A percentile compares a stretch with the other conserved stretches of the same genome.
These are phyloP conservation scores for Fusarium sublunatum DNA, from an alignment of 2,329 filamentous ascomycete species.

Conservation along the genomic window DNA sequence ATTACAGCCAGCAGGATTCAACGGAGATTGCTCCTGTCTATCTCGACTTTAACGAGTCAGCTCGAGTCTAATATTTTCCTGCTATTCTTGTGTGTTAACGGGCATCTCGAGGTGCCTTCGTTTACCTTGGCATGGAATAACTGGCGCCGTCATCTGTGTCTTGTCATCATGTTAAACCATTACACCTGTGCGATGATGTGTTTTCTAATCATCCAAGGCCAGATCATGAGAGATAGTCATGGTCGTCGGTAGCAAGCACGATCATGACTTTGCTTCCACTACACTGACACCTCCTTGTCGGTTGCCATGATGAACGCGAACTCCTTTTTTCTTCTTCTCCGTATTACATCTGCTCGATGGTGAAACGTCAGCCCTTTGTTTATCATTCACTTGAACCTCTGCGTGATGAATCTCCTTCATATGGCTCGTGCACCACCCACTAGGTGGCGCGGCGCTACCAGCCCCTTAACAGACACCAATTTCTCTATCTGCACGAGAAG, in stretches of 20 bases:
- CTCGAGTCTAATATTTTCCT: too few species aligned
- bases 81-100: too few species aligned
- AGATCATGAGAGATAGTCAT: constrained; percentile 12
- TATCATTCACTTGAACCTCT: constrained; percentile 7
- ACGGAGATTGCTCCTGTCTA: background rate
- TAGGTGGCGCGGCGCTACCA: constrained; percentile 40
- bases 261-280: constrained; percentile 30
- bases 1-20: too few species aligned
- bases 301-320: constrained; percentile 14
- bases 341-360: constrained; percentile 5
- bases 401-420: constrained; percentile 27
- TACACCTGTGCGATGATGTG: constrained; percentile 2
- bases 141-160: background rate
- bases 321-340: constrained; percentile 3
- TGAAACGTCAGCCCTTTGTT: constrained; percentile 24
- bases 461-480: constrained; percentile 45
- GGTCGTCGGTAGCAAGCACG: constrained; percentile 1
- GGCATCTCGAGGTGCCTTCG: background rate
- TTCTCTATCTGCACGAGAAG: constrained; percentile 38
- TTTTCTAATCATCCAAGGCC: background rate
- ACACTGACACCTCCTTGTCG: constrained; percentile 16
- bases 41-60: too few species aligned
- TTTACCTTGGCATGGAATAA: background rate
- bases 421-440: constrained; percentile 35
- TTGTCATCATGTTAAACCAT: background rate